Base-by-base conservation (phyloP, 305 asterid genomes). In the Solanum chacoense region DNA sequence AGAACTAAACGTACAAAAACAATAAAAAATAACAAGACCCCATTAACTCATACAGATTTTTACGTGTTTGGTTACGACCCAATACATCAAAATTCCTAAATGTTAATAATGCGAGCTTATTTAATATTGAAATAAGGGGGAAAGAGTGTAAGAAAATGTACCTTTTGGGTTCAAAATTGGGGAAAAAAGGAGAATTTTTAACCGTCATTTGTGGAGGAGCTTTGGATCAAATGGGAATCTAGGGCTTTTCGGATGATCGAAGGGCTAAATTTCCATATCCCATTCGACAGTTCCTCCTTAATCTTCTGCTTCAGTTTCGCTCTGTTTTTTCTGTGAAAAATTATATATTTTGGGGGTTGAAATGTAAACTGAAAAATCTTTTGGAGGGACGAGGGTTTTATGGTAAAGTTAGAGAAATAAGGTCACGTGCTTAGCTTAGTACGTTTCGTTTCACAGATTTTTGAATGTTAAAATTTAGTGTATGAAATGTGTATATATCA, bases 161-260 rank as follows among this genome's bases (percentile, higher is more conserved):
- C 94, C 93, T 76, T 90, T 86, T 91, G 83, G 91, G 90, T 77
- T 90, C 89, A 72, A 84, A 90, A 88, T 86, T 89, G 86, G 88
- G 79, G 87, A 81, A 63, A 84, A 84, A 38, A n/a, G 85, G 84
- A 72, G 89, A 88, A 80, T 83, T 74, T 14, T 87, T 87, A 40
- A 91, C 87, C 91, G 91, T 28, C 94, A 92, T 91, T 91, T 84
- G 85, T 89, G 90, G 91, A 35, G 69, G 85, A 50, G 63, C 88
- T 63, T 67, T 79, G 37, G 87, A 89, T 88, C 88, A 28, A 87
- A 26, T 88, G 90, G 80, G 36, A 87, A 86, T 45, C 88, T 35
- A 78, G 89, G 88, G 40, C 42, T 84, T 87, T 85, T 71, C 85
- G 88, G 91, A 88, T 34, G 87, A 91, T 89, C 88, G 80, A 71